Conservation (phyloP, 2,329 filamentous ascomycete species). For the Aphanocladium album region DNA sequence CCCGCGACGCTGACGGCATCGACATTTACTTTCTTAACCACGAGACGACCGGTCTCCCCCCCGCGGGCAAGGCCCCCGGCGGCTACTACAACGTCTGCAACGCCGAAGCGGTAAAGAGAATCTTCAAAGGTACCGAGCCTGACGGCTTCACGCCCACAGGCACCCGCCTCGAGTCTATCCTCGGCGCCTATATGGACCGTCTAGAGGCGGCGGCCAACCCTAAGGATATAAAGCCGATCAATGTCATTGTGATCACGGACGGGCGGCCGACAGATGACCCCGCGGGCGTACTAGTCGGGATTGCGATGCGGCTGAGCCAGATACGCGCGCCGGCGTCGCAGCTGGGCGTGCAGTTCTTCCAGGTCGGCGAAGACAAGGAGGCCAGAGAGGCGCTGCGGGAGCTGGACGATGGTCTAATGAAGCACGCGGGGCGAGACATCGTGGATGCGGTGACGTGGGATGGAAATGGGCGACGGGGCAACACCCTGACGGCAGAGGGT, state of each 20-base stretch:
- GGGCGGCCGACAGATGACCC: conserved; percentile 77
- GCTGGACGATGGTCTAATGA: conserved; percentile 65
- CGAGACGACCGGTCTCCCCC: conserved; percentile 30
- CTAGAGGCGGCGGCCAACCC: conserved; percentile 35
- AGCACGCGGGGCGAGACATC: conserved; percentile 68
- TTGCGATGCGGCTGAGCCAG: conserved; percentile 65
- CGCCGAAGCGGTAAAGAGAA: conserved; percentile 52
- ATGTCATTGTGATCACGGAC: conserved; percentile 91
- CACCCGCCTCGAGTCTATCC: conserved; percentile 61
- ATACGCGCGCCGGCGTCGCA: conserved; percentile 72
- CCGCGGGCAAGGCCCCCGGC: conserved; percentile 33
- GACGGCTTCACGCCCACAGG: conserved; percentile 70
- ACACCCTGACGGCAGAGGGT: conserved; percentile 57
- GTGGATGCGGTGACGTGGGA: conserved; percentile 84
- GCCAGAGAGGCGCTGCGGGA: conserved; percentile 62
- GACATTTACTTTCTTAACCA: conserved; percentile 91
- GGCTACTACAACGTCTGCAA: conserved; percentile 62
- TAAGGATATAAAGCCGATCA: conserved; percentile 65
- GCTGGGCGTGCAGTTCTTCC: conserved; percentile 92
- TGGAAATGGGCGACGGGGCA: conserved; percentile 36
- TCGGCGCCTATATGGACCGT: conserved; percentile 61
- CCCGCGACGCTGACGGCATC: conserved; percentile 76
- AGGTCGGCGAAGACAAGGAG: conserved; percentile 69
- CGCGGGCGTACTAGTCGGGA: conserved; percentile 60
- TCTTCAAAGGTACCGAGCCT: conserved; percentile 68